A percentile compares a stretch with the other conserved stretches of the same genome.
Conservation (phyloP, 1,139 yeast genomes). For the Nematodospora anomalae region DNA sequence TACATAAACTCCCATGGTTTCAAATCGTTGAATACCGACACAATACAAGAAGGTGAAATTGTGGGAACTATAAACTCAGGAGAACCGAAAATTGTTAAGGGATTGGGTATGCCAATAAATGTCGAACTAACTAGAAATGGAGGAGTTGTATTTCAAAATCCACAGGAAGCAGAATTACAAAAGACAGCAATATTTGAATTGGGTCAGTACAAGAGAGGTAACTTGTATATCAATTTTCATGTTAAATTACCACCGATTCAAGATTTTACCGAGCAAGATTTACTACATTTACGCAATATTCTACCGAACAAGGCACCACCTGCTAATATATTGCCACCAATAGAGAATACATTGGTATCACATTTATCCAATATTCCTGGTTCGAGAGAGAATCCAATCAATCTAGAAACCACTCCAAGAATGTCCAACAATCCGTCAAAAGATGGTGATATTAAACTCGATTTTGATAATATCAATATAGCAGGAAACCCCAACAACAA, state of each 20-base stretch:
- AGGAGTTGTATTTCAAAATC: slow-evolving; percentile 22
- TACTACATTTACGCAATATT: slow-evolving; percentile 23
- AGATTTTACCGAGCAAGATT: slow-evolving; percentile 28
- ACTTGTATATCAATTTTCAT: slow-evolving; percentile 43
- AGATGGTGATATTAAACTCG: slow-evolving; percentile 5
- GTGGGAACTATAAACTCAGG: slow-evolving; percentile 47
- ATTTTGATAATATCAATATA: slow-evolving; percentile 4
- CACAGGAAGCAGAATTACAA: slow-evolving; percentile 19
- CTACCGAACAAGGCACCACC: slow-evolving; percentile 21
- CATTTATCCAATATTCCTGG: slow-evolving; percentile 27
- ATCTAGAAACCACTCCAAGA: slow-evolving; percentile 6
- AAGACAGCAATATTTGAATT: slow-evolving; percentile 21
- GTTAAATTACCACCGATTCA: slow-evolving; percentile 34
- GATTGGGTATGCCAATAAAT: slow-evolving; percentile 67
- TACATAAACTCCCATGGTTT: slow-evolving; percentile 41
- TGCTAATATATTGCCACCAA: slow-evolving; percentile 5
- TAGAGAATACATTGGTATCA: slow-evolving; percentile 17
- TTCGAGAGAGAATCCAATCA: slow-evolving; percentile 8
- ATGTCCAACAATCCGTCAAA: slow-evolving; percentile 5
- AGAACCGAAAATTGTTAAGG: slow-evolving; percentile 47
- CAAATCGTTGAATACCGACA: slow-evolving; percentile 22
- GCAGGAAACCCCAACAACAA: background rate
- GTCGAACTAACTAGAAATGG: slow-evolving; percentile 26
- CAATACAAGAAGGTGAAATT: slow-evolving; percentile 46
- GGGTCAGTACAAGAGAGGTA: slow-evolving; percentile 31